phyloP scores from a whole-genome alignment of 2,329 filamentous ascomycete genomes.

The Akanthomyces lecanii region DNA sequence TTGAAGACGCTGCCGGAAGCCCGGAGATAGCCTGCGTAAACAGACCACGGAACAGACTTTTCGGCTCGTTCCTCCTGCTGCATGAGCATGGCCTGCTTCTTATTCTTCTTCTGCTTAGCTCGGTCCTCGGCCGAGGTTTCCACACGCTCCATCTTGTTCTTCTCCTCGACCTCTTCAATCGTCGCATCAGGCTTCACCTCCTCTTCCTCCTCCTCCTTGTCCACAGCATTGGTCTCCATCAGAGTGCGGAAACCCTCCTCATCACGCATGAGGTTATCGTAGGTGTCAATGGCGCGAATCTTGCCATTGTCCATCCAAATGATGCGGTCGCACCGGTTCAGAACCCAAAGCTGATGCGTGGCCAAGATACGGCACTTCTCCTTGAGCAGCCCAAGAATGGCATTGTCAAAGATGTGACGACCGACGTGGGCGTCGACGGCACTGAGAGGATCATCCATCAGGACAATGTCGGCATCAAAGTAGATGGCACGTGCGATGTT shows the following conservation, averaged over 20 bases:
- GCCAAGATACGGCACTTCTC: slow-evolving; percentile 88
- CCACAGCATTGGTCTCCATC: slow-evolving; percentile 78
- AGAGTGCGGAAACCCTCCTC: slow-evolving; percentile 75
- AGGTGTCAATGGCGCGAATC: slow-evolving; percentile 83
- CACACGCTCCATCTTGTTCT: slow-evolving; percentile 24
- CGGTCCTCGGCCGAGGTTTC: slow-evolving; percentile 17
- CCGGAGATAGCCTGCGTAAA: slow-evolving; percentile 72
- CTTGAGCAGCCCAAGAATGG: slow-evolving; percentile 82
- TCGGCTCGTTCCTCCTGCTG: slow-evolving; percentile 67
- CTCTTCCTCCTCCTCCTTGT: slow-evolving; percentile 55
- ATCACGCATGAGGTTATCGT: slow-evolving; percentile 76
- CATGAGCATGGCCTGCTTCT: slow-evolving; percentile 63
- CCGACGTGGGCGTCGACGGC: slow-evolving; percentile 68
- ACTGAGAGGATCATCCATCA: slow-evolving; percentile 66
- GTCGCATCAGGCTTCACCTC: slow-evolving; percentile 44
- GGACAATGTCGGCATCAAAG: slow-evolving; percentile 62
- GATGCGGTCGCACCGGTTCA: slow-evolving; percentile 85
- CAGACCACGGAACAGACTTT: slow-evolving; percentile 71
- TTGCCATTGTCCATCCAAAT: slow-evolving; percentile 87
- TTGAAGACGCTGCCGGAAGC: slow-evolving; percentile 70
- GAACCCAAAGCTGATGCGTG: slow-evolving; percentile 91
- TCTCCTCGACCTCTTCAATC: slow-evolving; percentile 39
- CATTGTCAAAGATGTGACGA: slow-evolving; percentile 83
- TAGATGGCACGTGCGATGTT: slow-evolving; percentile 85
- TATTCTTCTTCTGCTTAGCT: slow-evolving; percentile 50